Evolutionary conservation across 164 flowering plant species (phyloP).

Genomic region (Saururus chinensis): DNA sequence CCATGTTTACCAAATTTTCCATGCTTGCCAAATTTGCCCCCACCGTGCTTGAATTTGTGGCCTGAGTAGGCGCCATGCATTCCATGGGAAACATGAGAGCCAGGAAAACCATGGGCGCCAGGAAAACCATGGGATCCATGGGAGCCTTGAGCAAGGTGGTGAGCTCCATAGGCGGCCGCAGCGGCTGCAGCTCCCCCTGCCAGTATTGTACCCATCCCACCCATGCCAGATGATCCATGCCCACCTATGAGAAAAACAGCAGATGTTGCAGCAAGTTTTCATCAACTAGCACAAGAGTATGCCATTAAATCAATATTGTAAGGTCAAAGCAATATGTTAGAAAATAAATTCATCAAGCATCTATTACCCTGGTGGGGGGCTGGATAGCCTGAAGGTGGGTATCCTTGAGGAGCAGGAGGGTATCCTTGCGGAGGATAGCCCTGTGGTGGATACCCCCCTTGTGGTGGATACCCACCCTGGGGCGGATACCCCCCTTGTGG

Average conservation of each 20-base stretch:
- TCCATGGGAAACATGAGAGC: conserved; percentile 9
- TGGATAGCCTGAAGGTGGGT: conserved; percentile 38
- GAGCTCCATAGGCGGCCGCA: conserved; percentile 75
- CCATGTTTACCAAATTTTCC: conserved; percentile 21
- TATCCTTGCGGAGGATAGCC: too few relatives aligned
- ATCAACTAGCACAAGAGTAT: not conserved
- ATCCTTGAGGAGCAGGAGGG: conserved; percentile 12
- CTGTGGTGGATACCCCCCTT: conserved; percentile 2
- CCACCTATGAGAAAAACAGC: conserved; percentile 9
- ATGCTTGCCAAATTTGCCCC: conserved; percentile 20
- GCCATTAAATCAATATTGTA: not conserved
- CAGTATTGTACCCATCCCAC: conserved; percentile 45
- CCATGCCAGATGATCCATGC: conserved; percentile 35
- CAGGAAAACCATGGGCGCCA: not conserved
- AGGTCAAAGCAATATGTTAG: not conserved
- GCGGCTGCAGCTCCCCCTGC: conserved; percentile 87
- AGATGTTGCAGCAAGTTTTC: too few relatives aligned
- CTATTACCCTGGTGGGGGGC: conserved; percentile 16
- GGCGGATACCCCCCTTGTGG: conserved; percentile 21
- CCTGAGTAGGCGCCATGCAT: conserved; percentile 17
- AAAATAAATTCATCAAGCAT: too few relatives aligned
- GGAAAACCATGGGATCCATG: not conserved
- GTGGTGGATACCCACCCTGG: conserved; percentile 24
- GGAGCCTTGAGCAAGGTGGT: conserved; percentile 24
- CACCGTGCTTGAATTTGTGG: conserved; percentile 8